Conservation (phyloP, 176 grass and related monocot species). For the Saccharum spontaneum region DNA sequence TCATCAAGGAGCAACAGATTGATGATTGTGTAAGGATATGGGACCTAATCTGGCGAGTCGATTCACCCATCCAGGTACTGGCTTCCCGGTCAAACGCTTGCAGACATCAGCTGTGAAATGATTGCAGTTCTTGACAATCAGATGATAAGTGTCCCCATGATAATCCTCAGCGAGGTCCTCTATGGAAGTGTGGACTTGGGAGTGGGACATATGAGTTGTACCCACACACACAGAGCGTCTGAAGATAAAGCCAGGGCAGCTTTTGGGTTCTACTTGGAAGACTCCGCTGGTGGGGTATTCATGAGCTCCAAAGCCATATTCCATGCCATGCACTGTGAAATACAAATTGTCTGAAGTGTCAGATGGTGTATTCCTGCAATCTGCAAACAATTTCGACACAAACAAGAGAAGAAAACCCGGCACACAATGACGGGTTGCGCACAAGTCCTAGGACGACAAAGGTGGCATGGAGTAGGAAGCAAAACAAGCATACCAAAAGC, state of each 20-base stretch:
- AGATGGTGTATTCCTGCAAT: neutral
- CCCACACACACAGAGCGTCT: conserved; percentile 74
- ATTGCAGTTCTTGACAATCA: conserved; percentile 88
- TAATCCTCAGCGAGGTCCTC: conserved; percentile 78
- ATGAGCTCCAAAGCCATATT: conserved; percentile 90
- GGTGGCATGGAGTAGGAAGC: neutral
- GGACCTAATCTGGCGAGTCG: conserved; percentile 87
- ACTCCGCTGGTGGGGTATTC: conserved; percentile 81
- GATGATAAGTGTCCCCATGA: conserved; percentile 82
- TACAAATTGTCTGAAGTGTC: neutral
- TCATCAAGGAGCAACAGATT: neutral
- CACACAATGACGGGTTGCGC: neutral
- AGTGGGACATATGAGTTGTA: conserved; percentile 64
- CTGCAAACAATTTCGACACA: neutral
- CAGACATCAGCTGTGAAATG: conserved; percentile 84
- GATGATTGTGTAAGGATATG: neutral
- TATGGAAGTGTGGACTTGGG: conserved; percentile 57
- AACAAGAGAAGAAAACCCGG: neutral
- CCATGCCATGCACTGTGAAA: conserved; percentile 80
- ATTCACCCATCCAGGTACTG: conserved; percentile 86
- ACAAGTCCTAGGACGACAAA: neutral
- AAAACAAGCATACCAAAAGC: neutral
- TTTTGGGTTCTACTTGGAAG: conserved; percentile 86
- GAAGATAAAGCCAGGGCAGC: conserved; percentile 83
- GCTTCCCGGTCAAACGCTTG: conserved; percentile 54